Evolutionary conservation across 2,329 filamentous ascomycete species (phyloP), one percentile per base, ranked within the genome.

Genomic region (Chaetomiaceae sp.): DNA sequence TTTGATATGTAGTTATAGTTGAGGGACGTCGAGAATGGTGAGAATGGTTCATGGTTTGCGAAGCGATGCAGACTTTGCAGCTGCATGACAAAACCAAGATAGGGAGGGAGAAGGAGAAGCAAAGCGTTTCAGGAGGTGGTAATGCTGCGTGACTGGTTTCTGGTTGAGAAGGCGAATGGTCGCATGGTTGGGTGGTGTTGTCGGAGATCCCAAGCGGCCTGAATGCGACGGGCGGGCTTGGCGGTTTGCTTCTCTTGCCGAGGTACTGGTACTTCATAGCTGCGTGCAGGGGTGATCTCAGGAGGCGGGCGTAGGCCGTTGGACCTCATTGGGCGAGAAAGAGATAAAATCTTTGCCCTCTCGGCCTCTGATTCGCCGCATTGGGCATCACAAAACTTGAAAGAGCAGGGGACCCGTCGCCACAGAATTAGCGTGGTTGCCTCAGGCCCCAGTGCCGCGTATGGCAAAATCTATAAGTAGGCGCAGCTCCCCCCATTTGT

Each of bases 391-490:
- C 70, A 72, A 69, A 65, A 64, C 65, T 64, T 65, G 67, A 67
- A 67, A 68, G 65, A 64, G 66, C 67, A 62, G 66, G 66, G 69
- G 66, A 67, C 63, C 61, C 68, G 66, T 67, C 72, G 71, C 73
- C 71, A 75, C 73, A 67, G 37, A 42, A 63, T 64, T 66, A 65
- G 67, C 68, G 69, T 67, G 65, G 71, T 67, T 73, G 71, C 71
- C 72, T 73, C 64, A 72, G 69, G 71, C 63, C 61, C 65, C 32
- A 27, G 8, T 37, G 33, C 27, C 45, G 42, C 46, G 34, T 48
- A 53, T 36, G 29, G 61, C 59, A 57, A 78, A 76, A 79, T 79
- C 74, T 80, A 80, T 80, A 80, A 80, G 72, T 72, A 78, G 71
- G 67, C 65, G 67, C 67, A 68, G 71, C 71, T 75, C 76, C 77